These are phyloP conservation scores for Rhodotorula graminis DNA, from an alignment of 768 basidiomycete species.

Conservation along the genomic window DNA sequence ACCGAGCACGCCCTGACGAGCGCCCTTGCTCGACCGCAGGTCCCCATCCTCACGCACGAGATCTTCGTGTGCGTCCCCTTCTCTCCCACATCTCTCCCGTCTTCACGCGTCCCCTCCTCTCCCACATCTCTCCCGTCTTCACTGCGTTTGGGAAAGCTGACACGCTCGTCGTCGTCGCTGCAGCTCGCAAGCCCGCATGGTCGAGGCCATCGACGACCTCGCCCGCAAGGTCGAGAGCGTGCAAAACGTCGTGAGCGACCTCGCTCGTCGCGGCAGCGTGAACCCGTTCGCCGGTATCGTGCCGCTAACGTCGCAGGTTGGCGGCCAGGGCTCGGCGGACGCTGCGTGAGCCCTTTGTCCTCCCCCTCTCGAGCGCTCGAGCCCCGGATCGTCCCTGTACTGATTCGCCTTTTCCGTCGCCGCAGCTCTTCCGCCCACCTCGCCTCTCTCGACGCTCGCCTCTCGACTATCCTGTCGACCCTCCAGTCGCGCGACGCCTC, in stretches of 20 bases:
- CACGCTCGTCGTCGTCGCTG: no score
- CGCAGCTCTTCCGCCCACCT: not conserved
- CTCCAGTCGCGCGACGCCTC: not conserved
- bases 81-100: not conserved
- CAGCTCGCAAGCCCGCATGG: conserved; percentile 39
- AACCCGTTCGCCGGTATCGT: not conserved
- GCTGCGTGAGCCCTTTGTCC: not conserved
- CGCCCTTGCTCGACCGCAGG: not conserved
- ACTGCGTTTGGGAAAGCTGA: not conserved
- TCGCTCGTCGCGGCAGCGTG: not conserved
- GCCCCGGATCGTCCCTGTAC: not conserved
- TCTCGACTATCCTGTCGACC: not conserved
- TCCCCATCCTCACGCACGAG: conserved; percentile 36
- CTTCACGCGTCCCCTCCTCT: not conserved
- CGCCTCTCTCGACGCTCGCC: not conserved
- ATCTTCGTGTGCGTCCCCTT: conserved; percentile 31
- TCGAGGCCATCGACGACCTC: conserved; percentile 42
- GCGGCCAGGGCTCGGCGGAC: not conserved
- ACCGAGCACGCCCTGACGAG: not conserved
- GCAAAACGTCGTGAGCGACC: not conserved
- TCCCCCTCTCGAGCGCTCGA: not conserved
- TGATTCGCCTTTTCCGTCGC: not conserved
- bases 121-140: not conserved
- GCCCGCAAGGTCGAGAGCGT: conserved; percentile 36
- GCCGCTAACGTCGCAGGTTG: not conserved